A percentile compares a stretch with the other conserved stretches of the same genome.
Evolutionary conservation across 768 basidiomycete genomes (phyloP).

Genomic region (Collybiopsis luxurians): DNA sequence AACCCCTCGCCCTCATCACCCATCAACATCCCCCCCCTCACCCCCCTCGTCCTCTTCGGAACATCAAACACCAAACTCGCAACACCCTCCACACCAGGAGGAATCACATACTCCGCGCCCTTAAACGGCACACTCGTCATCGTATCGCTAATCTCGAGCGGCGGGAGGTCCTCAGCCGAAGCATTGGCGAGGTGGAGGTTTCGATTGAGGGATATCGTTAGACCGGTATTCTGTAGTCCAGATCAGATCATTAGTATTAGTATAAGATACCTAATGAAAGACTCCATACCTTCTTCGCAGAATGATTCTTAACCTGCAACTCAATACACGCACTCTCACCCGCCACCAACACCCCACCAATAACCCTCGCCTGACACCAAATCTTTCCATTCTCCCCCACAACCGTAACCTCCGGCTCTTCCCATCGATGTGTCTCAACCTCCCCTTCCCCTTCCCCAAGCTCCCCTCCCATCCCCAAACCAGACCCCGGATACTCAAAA

Average conservation of each 20-base stretch:
- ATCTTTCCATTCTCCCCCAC: slow-evolving; percentile 80
- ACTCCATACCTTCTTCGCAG: slow-evolving; percentile 81
- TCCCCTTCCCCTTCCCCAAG: too few species aligned
- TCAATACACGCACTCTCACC: slow-evolving; percentile 73
- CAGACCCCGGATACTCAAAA: slow-evolving; percentile 19
- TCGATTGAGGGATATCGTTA: slow-evolving; percentile 60
- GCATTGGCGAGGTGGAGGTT: slow-evolving; percentile 53
- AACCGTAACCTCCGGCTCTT: slow-evolving; percentile 55
- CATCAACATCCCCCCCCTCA: slow-evolving; percentile 59
- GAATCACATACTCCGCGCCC: slow-evolving; percentile 72
- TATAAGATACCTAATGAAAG: too few species aligned
- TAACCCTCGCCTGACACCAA: slow-evolving; percentile 67
- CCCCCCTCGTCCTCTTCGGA: slow-evolving; percentile 62
- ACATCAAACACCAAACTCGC: slow-evolving; percentile 80
- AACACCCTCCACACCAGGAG: slow-evolving; percentile 73
- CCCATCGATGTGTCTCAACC: too few species aligned
- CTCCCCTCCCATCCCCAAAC: slow-evolving; percentile 27
- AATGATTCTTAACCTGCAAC: slow-evolving; percentile 80
- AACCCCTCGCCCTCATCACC: slow-evolving; percentile 40
- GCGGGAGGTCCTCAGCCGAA: slow-evolving; percentile 35
- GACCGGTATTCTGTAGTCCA: slow-evolving; percentile 56
- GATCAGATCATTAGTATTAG: too few species aligned
- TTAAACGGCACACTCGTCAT: slow-evolving; percentile 67
- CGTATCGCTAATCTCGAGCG: slow-evolving; percentile 64
- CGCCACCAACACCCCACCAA: slow-evolving; percentile 61